Conservation (phyloP, 805 yeast genomes). For the Schizosaccharomyces japonicus region DNA sequence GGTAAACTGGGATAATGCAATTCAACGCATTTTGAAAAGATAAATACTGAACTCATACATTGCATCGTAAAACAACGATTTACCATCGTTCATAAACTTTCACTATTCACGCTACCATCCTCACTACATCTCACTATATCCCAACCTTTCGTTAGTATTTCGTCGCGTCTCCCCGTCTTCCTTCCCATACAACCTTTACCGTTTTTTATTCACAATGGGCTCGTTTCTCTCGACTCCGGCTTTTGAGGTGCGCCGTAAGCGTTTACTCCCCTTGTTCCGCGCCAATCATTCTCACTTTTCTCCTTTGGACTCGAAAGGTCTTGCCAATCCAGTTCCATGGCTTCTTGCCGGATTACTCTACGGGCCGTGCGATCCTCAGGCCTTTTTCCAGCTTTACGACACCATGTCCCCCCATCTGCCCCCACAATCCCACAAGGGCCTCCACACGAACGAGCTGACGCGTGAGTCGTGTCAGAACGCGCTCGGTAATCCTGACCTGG, state of each 20-base stretch:
- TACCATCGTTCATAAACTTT: too few relatives aligned
- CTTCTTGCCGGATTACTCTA: neutral
- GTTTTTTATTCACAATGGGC: neutral
- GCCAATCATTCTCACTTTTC: neutral
- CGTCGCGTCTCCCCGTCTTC: too few relatives aligned
- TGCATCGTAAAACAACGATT: too few relatives aligned
- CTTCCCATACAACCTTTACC: too few relatives aligned
- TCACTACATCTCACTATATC: too few relatives aligned
- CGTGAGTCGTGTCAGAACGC: neutral
- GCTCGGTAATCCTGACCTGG: neutral
- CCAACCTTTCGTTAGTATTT: too few relatives aligned
- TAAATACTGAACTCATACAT: too few relatives aligned
- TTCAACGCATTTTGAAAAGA: too few relatives aligned
- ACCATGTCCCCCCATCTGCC: neutral
- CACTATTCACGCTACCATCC: too few relatives aligned
- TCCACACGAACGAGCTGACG: neutral
- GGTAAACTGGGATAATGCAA: too few relatives aligned
- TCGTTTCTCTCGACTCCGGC: neutral
- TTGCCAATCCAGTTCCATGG: neutral
- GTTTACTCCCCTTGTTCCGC: neutral
- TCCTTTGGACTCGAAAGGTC: neutral
- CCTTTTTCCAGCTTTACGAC: neutral
- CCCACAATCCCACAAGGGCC: neutral
- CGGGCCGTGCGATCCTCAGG: neutral
- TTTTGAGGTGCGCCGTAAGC: neutral